These are phyloP conservation scores for Metroxylon sagu DNA, from an alignment of 176 grass and related monocot genomes.

Conservation along the genomic window DNA sequence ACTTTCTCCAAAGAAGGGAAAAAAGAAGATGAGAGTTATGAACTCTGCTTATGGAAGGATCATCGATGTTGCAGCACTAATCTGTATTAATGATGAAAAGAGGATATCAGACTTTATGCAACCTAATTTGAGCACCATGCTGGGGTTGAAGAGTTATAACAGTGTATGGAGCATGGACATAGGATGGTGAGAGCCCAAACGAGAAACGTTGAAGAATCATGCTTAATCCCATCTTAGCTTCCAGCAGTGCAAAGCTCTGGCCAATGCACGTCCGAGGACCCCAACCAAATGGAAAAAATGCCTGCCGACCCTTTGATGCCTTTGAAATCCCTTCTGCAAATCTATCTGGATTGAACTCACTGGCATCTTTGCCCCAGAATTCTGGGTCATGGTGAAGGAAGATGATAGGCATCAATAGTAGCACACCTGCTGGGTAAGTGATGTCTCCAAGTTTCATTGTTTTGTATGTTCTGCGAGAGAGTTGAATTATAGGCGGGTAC, in stretches of 20 bases:
- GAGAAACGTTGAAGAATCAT: slow-evolving; percentile 51
- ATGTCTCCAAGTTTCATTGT: slow-evolving; percentile 40
- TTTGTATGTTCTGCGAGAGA: slow-evolving; percentile 27
- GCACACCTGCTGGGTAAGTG: slow-evolving; percentile 37
- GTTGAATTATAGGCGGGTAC: slow-evolving; percentile 29
- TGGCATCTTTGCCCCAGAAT: slow-evolving; percentile 47
- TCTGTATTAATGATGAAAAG: too few relatives aligned
- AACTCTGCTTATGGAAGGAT: too few relatives aligned
- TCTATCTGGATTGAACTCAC: slow-evolving; percentile 50
- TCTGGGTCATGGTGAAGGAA: slow-evolving; percentile 49
- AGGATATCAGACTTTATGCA: slow-evolving; percentile 6
- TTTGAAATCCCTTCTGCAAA: slow-evolving; percentile 48
- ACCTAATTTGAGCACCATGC: slow-evolving; percentile 44
- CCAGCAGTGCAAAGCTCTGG: slow-evolving; percentile 57
- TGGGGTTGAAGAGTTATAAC: slow-evolving; percentile 42
- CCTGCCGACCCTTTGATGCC: slow-evolving; percentile 31
- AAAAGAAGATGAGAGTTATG: too few relatives aligned
- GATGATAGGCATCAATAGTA: slow-evolving; percentile 16
- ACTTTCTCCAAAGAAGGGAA: too few relatives aligned
- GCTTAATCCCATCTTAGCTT: slow-evolving; percentile 52
- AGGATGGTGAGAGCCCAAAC: slow-evolving; percentile 56
- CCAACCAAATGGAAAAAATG: slow-evolving; percentile 47
- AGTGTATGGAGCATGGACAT: slow-evolving; percentile 31
- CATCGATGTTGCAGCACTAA: too few relatives aligned
- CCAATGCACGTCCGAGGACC: slow-evolving; percentile 38